A percentile compares a stretch with the other conserved stretches of the same genome.
Evolutionary conservation across 441 rosid species (phyloP).

Genomic region (Pelargonium fulgidum): DNA sequence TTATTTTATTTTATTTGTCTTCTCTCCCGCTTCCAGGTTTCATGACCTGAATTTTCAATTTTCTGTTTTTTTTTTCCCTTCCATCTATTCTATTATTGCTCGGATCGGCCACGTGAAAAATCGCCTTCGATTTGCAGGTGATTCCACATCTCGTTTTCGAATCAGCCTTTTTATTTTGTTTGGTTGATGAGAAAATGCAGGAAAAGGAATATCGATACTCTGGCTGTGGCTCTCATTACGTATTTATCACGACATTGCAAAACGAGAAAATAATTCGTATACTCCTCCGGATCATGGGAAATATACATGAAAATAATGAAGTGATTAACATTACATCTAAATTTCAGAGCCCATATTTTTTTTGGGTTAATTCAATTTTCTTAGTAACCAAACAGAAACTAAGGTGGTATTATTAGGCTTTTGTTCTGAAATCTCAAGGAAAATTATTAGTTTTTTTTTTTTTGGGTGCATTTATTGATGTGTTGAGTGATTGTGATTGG

Average conservation of each 20-base stretch:
- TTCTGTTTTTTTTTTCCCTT: not conserved
- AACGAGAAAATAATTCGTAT: not conserved
- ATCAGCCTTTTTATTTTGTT: not conserved
- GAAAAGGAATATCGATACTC: not conserved
- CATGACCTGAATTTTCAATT: not conserved
- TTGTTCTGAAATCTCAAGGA: not conserved
- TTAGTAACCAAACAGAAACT: slow-evolving; percentile 3
- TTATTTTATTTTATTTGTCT: not conserved
- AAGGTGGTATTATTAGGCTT: not conserved
- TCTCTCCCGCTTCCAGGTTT: not conserved
- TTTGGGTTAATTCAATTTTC: not conserved
- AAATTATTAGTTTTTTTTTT: not conserved
- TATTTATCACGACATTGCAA: not conserved
- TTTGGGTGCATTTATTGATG: not conserved
- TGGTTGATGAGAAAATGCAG: not conserved
- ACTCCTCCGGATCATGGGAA: not conserved
- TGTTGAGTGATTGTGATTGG: not conserved
- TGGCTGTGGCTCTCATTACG: not conserved
- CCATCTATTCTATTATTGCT: not conserved
- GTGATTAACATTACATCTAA: not conserved
- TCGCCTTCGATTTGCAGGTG: slow-evolving; percentile 1
- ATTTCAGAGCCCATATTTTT: not conserved
- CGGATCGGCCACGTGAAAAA: not conserved
- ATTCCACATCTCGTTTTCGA: not conserved
- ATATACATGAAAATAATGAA: not conserved